Evolutionary conservation across 1,139 yeast species (phyloP).

Genomic region (Blastobotrys persicus): DNA sequence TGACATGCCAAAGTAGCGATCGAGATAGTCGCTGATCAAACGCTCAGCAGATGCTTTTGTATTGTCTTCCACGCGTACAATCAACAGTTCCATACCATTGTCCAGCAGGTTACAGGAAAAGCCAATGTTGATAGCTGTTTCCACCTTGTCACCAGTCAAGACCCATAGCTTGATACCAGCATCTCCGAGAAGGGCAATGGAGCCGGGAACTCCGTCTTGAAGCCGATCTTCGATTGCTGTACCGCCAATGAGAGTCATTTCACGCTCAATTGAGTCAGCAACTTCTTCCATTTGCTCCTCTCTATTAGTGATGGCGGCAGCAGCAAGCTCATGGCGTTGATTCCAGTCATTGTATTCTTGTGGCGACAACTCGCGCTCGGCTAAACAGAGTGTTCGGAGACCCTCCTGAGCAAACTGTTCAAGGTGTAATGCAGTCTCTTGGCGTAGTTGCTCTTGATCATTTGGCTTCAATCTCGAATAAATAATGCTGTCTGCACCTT

Average conservation of each 20-base stretch:
- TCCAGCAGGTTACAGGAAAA: conserved; percentile 87
- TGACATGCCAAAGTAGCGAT: conserved; percentile 56
- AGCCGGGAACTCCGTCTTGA: conserved; percentile 92
- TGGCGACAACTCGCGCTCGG: conserved; percentile 69
- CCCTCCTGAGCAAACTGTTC: conserved; percentile 95
- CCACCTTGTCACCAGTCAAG: conserved; percentile 92
- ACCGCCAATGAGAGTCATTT: conserved; percentile 75
- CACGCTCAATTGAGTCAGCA: conserved; percentile 74
- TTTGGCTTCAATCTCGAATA: conserved; percentile 53
- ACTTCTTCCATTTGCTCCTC: conserved; percentile 72
- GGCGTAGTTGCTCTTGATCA: conserved; percentile 44
- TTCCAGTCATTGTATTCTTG: conserved; percentile 66
- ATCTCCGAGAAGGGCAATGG: conserved; percentile 72
- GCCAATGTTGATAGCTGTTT: conserved; percentile 95
- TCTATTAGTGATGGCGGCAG: conserved; percentile 67
- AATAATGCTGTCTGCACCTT: conserved; percentile 94
- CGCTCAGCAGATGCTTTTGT: conserved; percentile 47
- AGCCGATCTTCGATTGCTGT: conserved; percentile 95
- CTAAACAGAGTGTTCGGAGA: conserved; percentile 87
- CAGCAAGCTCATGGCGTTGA: conserved; percentile 63
- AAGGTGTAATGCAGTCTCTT: conserved; percentile 71
- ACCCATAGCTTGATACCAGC: conserved; percentile 98
- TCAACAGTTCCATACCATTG: conserved; percentile 79
- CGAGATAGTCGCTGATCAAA: conserved; percentile 57
- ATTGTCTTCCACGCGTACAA: conserved; percentile 47